phyloP scores from a whole-genome alignment of 2,329 filamentous ascomycete species.

The Aspergillus ustus region DNA sequence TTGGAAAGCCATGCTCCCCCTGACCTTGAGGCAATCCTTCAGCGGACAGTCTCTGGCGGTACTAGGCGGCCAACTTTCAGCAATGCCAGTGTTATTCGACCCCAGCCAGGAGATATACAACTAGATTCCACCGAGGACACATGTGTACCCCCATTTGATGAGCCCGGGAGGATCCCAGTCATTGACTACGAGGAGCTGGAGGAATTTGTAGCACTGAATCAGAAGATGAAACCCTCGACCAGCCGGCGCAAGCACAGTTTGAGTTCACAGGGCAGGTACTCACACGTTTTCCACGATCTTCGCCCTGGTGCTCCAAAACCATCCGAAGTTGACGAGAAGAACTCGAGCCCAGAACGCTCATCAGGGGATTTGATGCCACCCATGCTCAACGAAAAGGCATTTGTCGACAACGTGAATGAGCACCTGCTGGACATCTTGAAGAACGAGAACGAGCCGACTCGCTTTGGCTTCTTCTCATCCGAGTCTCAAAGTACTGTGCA shows the following conservation, averaged over 20 bases:
- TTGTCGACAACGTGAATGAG: constrained; percentile 34
- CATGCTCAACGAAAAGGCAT: constrained; percentile 40
- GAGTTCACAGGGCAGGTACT: constrained; percentile 56
- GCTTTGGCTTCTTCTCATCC: constrained; percentile 97
- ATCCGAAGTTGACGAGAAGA: constrained; percentile 43
- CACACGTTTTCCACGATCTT: constrained; percentile 66
- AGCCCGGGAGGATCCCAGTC: constrained; percentile 78
- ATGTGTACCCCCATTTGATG: constrained; percentile 80
- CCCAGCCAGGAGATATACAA: constrained; percentile 39
- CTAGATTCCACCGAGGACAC: constrained; percentile 63
- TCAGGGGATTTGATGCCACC: constrained; percentile 31
- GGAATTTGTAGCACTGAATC: constrained; percentile 75
- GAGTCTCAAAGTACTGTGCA: constrained; percentile 93
- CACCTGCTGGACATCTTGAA: constrained; percentile 38
- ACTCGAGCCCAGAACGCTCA: constrained; percentile 30
- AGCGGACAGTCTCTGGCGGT: constrained; percentile 71
- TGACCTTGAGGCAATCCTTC: constrained; percentile 63
- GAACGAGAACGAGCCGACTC: constrained; percentile 67
- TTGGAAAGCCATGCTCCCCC: constrained; percentile 63
- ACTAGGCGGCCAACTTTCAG: constrained; percentile 67
- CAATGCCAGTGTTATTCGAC: constrained; percentile 62
- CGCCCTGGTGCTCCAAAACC: constrained; percentile 47
- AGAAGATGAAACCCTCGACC: constrained; percentile 51
- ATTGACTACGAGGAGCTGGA: constrained; percentile 93
- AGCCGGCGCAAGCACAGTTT: constrained; percentile 49